These are phyloP conservation scores for Ogataea zsoltii DNA, from an alignment of 805 yeast genomes.

Conservation along the genomic window DNA sequence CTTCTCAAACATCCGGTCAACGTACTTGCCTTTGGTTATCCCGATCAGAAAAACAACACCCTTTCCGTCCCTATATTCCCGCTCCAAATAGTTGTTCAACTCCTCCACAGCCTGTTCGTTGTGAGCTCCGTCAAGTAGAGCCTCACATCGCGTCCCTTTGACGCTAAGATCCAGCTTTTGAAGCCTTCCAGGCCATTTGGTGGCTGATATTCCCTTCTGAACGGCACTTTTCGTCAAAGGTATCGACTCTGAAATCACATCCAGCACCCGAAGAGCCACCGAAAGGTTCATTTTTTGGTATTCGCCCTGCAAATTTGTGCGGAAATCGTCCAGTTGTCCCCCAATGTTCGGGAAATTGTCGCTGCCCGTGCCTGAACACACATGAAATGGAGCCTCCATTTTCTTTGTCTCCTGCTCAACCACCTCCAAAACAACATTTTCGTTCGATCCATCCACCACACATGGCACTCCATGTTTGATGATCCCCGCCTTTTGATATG, in stretches of 20 bases:
- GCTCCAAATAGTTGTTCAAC: conserved; percentile 53
- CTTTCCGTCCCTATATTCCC: conserved; percentile 7
- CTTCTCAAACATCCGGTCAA: conserved; percentile 50
- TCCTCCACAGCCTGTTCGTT: conserved; percentile 83
- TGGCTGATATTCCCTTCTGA: conserved; percentile 50
- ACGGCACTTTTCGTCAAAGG: conserved; percentile 34
- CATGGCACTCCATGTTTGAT: conserved; percentile 61
- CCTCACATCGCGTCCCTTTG: conserved; percentile 26
- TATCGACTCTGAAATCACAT: conserved; percentile 31
- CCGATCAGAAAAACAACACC: conserved; percentile 63
- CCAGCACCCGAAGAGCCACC: conserved; percentile 61
- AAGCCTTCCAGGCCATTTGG: conserved; percentile 87
- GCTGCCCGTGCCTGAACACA: conserved; percentile 7
- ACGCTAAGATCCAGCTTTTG: conserved; percentile 47
- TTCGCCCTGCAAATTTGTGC: conserved; percentile 64
- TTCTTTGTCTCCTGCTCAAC: conserved; percentile 40
- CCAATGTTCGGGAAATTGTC: conserved; percentile 3
- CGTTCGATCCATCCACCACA: conserved; percentile 73
- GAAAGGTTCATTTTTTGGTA: conserved; percentile 74
- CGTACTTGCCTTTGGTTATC: conserved; percentile 71
- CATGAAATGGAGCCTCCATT: conserved; percentile 31
- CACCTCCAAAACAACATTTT: conserved; percentile 46
- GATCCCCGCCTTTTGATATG: conserved; percentile 84
- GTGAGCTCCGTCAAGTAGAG: conserved; percentile 90
- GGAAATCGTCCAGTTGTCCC: conserved; percentile 18